phyloP scores from a whole-genome alignment of 805 yeast genomes.

The Candida easanensis region DNA sequence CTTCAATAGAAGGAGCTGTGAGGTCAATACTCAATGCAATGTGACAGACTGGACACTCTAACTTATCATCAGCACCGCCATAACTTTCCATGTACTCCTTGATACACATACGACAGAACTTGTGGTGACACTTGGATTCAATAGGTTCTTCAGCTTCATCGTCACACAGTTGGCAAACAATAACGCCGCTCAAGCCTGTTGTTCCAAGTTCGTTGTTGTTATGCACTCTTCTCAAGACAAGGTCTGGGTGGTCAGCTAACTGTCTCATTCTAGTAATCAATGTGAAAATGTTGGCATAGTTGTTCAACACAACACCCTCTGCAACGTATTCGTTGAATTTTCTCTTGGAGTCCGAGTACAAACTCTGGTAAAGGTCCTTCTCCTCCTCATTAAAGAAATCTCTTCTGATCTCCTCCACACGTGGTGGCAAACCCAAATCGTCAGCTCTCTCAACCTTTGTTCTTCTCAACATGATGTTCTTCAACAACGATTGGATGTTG shows the following conservation, averaged over 20 bases:
- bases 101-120: slow-evolving; percentile 89
- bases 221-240: slow-evolving; percentile 73
- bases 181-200: slow-evolving; percentile 37
- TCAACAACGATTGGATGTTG: slow-evolving; percentile 69
- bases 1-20: slow-evolving; percentile 79
- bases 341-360: slow-evolving; percentile 83
- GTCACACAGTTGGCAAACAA: slow-evolving; percentile 90
- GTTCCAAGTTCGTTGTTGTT: slow-evolving; percentile 32
- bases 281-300: slow-evolving; percentile 95
- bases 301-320: slow-evolving; percentile 93
- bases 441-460: slow-evolving; percentile 97
- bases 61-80: slow-evolving; percentile 51
- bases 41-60: slow-evolving; percentile 96
- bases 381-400: slow-evolving; percentile 94
- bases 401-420: slow-evolving; percentile 83
- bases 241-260: slow-evolving; percentile 96
- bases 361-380: slow-evolving; percentile 83
- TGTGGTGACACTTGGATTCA: slow-evolving; percentile 90
- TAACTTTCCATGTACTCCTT: slow-evolving; percentile 85
- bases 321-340: slow-evolving; percentile 91
- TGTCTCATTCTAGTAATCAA: slow-evolving; percentile 97
- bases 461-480: slow-evolving; percentile 86
- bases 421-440: slow-evolving; percentile 95
- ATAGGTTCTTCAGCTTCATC: slow-evolving; percentile 99
- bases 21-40: slow-evolving; percentile 88